Evolutionary conservation across 306 rosid species (phyloP).

Genomic region (Quercus robur): DNA sequence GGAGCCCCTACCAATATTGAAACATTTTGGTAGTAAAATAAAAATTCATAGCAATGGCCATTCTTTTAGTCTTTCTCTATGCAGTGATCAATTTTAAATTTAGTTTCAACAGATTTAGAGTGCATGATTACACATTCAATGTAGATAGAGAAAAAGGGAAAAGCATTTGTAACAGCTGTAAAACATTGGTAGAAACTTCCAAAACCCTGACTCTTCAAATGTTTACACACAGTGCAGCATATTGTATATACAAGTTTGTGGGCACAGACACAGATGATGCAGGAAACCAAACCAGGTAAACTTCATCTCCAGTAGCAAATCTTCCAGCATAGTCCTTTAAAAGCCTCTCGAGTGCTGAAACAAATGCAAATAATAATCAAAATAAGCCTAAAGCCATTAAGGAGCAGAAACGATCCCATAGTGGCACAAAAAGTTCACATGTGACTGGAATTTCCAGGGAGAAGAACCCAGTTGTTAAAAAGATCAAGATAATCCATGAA

Average conservation of each 20-base stretch:
- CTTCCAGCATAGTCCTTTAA: slow-evolving; percentile 46
- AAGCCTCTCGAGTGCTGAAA: slow-evolving; percentile 54
- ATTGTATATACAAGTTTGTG: not conserved
- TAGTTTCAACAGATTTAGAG: not conserved
- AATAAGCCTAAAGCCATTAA: not conserved
- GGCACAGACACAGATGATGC: not conserved
- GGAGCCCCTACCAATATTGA: not conserved
- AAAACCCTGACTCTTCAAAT: not conserved
- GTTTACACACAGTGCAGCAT: not conserved
- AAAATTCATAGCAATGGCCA: not conserved
- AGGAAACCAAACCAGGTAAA: slow-evolving; percentile 34
- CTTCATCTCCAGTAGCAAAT: slow-evolving; percentile 60
- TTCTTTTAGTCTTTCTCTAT: not conserved
- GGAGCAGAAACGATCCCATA: not conserved
- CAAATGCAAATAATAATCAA: slow-evolving; percentile 1
- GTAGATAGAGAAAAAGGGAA: not conserved
- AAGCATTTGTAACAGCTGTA: not conserved
- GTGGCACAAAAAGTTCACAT: not conserved
- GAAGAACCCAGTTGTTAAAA: not conserved
- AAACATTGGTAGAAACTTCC: not conserved
- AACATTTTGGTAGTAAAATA: not conserved
- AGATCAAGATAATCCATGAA: not conserved
- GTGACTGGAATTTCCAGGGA: not conserved
- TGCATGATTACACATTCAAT: not conserved
- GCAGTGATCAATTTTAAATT: not conserved